A percentile compares a stretch with the other conserved stretches of the same genome.
These are phyloP conservation scores for sweet orange (Citrus sinensis) DNA, from an alignment of 345 rosid genomes.

Conservation along the genomic window DVS_A1.0 CM039167.1:1895001-1895500, in stretches of 20 bases:
- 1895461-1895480: background rate
- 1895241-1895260: background rate
- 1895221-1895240: background rate
- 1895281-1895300: background rate
- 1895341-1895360: background rate
- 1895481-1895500: background rate
- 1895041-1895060: slow-evolving; percentile 14
- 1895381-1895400: background rate
- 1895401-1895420: background rate
- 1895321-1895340: background rate
- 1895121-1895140: background rate
- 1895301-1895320: background rate
- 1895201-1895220: background rate
- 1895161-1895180: background rate
- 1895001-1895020: slow-evolving; percentile 2
- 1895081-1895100: slow-evolving; percentile 5
- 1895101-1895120: background rate
- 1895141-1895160: background rate
- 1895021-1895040: background rate
- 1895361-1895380: background rate
- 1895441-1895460: background rate
- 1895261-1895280: background rate
- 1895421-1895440: background rate
- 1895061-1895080: slow-evolving; percentile 1
- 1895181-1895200: too few species aligned